Percentiles rank a stretch among this genome's conserved stretches.
Conservation (phyloP, 2,329 filamentous ascomycete species). For the Epichloe festucae region DNA sequence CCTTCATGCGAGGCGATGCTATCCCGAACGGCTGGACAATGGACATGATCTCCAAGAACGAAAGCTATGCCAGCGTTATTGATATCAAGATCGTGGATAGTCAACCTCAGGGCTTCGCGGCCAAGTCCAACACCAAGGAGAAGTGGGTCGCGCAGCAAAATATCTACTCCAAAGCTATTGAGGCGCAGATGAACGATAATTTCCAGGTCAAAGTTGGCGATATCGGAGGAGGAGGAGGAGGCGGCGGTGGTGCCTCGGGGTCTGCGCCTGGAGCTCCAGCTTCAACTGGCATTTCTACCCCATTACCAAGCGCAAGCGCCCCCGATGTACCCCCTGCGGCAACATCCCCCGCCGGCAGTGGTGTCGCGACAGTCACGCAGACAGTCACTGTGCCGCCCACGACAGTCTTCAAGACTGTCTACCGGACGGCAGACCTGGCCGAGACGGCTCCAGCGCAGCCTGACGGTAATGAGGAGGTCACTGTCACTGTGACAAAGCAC, state of each 20-base stretch:
- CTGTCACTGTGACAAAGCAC: conserved; percentile 5
- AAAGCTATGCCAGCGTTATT: conserved; percentile 28
- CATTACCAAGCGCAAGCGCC: neutral
- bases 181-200: conserved; percentile 30
- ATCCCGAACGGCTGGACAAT: conserved; percentile 23
- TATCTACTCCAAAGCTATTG: conserved; percentile 30
- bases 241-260: conserved; percentile 1
- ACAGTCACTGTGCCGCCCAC: conserved; percentile 22
- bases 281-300: neutral
- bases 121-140: conserved; percentile 11
- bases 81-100: conserved; percentile 25
- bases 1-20: conserved; percentile 25
- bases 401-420: conserved; percentile 25
- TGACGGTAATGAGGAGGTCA: neutral
- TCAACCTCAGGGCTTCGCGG: conserved; percentile 11
- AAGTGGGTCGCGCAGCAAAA: conserved; percentile 24
- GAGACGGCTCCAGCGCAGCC: neutral
- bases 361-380: conserved; percentile 20
- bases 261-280: neutral
- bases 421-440: conserved; percentile 19
- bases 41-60: conserved; percentile 22
- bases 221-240: conserved; percentile 4
- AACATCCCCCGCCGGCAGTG: conserved; percentile 4
- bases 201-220: conserved; percentile 30
- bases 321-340: neutral